Base-by-base conservation (phyloP, 306 rosid species). In the Glycine soja region DNA sequence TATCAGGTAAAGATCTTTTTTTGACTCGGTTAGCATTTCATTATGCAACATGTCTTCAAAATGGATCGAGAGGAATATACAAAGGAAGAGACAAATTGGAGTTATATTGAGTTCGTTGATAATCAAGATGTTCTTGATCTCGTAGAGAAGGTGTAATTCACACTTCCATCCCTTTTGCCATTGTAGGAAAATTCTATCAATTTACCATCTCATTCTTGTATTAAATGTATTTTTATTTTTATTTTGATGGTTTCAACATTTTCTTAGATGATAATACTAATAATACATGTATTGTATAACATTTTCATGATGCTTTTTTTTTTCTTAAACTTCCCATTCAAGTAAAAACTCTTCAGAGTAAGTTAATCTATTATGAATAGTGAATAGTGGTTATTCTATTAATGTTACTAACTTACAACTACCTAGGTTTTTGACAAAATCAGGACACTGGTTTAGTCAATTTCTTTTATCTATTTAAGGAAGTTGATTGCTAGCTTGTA, bases 61-160 rank as follows among this genome's bases (percentile, higher is more conserved):
- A 91, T 95, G 99, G 99, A 95, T 92, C 99, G 93, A 88, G 99
- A 95, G 83, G 99, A 95, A 79, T 95, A 95, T 84, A 89, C 97
- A 15, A 95, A 89, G 85, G 99, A 95, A 89, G 95, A 91, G 78
- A 95, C 93, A 71, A 79, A 95, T 70, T 95, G 97, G 99, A 95
- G 99, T 86, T 95, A 95, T 72, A 95, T 95, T 72, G 97, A 95
- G 83, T 95, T 95, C 11, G 83, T 95, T 45, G 99, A 95, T 86
- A 95, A 95, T 86, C 97, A 91, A 84, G 99, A 95, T 81, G 74
- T 95, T 77, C 99, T 95, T 86, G 97, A 95, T 87, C 99, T 95
- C 85, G 77, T 95, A 57, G 99, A 95, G 86, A 95, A 90, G 95
- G 99, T 92, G 68, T 48, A 56, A 80, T 30, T 88, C 61, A 82